Conservation (phyloP, 768 basidiomycete genomes). For the Paxillus involutus region DNA sequence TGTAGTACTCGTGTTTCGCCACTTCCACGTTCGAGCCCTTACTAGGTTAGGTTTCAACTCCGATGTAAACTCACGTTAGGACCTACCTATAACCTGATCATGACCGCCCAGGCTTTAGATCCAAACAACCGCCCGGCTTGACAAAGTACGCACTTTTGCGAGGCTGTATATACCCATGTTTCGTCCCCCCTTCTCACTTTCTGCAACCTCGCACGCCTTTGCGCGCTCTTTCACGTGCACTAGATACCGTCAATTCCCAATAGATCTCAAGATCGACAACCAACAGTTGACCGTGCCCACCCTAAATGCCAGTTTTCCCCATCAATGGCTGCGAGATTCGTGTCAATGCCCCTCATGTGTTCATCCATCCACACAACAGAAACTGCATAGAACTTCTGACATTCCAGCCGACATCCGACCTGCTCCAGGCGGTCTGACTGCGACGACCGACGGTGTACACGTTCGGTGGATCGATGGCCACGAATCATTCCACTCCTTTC, state of each 20-base stretch:
- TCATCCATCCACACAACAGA: conserved; percentile 78
- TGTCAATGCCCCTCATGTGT: conserved; percentile 74
- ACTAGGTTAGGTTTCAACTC: no score
- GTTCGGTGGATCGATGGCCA: conserved; percentile 63
- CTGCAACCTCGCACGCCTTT: background rate
- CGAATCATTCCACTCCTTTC: conserved; percentile 48
- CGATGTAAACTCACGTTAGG: no score
- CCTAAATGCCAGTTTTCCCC: conserved; percentile 53
- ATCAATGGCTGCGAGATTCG: conserved; percentile 82
- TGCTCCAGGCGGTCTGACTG: conserved; percentile 37
- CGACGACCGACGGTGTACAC: conserved; percentile 45
- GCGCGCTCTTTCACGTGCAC: background rate
- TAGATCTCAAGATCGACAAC: conserved; percentile 10
- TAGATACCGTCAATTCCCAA: conserved; percentile 5
- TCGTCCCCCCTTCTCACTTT: background rate
- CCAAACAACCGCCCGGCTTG: no score
- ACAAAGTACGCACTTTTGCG: no score
- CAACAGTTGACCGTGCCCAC: conserved; percentile 14
- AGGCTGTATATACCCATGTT: conserved; percentile 4
- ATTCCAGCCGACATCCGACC: conserved; percentile 52
- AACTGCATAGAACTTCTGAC: conserved; percentile 70
- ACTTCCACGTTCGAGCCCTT: no score
- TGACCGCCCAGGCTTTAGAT: no score
- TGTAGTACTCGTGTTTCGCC: no score
- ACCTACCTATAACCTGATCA: no score